Conservation (phyloP, 2,329 filamentous ascomycete genomes). For the Rutstroemia sydowiana region DNA sequence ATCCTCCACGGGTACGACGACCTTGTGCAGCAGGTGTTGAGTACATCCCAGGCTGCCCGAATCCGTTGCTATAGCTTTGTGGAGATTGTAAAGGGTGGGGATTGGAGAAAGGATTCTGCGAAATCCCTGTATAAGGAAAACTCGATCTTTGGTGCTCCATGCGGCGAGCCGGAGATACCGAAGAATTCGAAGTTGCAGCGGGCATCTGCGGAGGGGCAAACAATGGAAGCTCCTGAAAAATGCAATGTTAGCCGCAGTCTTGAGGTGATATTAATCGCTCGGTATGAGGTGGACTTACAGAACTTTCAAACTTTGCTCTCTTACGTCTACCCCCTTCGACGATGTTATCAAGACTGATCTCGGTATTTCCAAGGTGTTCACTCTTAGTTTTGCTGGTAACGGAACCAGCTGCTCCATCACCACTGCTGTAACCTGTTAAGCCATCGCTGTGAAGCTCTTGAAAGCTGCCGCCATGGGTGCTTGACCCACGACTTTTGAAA, state of each 20-base stretch:
- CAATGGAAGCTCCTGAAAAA: constrained; percentile 76
- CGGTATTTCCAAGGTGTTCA: constrained; percentile 85
- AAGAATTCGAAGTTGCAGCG: constrained; percentile 92
- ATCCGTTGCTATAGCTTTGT: constrained; percentile 59
- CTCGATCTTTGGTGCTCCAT: constrained; percentile 62
- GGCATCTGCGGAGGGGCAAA: constrained; percentile 94
- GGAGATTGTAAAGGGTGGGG: constrained; percentile 75
- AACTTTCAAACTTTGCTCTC: constrained; percentile 91
- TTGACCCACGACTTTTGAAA: constrained; percentile 60
- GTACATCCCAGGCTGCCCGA: constrained; percentile 50
- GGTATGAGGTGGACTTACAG: constrained; percentile 56
- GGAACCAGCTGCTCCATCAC: constrained; percentile 72
- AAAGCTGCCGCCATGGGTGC: constrained; percentile 37
- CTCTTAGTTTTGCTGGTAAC: constrained; percentile 68
- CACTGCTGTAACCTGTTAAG: constrained; percentile 75
- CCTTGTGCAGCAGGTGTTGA: constrained; percentile 57
- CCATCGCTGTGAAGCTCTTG: constrained; percentile 59
- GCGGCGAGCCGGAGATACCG: constrained; percentile 83
- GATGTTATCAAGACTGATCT: constrained; percentile 97
- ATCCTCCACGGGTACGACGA: constrained; percentile 59
- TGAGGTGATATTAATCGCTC: neutral
- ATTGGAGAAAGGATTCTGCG: constrained; percentile 74
- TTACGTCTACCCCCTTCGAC: constrained; percentile 94
- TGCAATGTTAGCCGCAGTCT: constrained; percentile 17
- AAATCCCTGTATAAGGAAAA: constrained; percentile 68